phyloP scores from a whole-genome alignment of 306 rosid species.

The Cotoneaster glaucophyllus region DNA sequence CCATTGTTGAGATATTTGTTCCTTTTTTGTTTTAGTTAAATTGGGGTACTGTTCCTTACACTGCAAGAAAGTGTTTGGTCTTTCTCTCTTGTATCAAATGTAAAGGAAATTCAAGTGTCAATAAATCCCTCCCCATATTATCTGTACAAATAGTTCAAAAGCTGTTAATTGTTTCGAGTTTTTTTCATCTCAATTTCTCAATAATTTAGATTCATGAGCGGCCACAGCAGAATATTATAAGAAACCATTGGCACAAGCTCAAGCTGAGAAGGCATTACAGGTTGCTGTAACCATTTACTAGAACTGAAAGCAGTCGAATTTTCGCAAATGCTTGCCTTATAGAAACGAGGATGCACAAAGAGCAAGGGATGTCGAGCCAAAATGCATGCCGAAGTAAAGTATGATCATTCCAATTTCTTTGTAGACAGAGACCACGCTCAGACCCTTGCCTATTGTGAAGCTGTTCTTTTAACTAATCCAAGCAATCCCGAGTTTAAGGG shows the following conservation, averaged over 20 bases:
- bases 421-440: not conserved
- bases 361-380: not conserved
- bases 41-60: not conserved
- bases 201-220: not conserved
- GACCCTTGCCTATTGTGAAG: conserved; percentile 53
- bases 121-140: not conserved
- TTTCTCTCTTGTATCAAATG: not conserved
- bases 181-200: not conserved
- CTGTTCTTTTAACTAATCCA: conserved; percentile 53
- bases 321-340: not conserved
- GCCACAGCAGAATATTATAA: not conserved
- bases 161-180: not conserved
- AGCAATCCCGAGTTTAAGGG: conserved; percentile 30
- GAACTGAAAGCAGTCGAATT: not conserved
- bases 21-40: not conserved
- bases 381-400: not conserved
- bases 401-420: not conserved
- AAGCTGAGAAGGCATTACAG: not conserved
- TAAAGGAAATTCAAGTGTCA: not conserved
- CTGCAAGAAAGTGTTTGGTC: conserved; percentile 2
- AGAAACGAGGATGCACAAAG: not conserved
- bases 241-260: not conserved
- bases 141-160: not conserved
- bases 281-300: not conserved
- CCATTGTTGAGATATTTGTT: not conserved